phyloP scores from a whole-genome alignment of 257 asterid genomes.

The Agastache rugosa region DNA sequence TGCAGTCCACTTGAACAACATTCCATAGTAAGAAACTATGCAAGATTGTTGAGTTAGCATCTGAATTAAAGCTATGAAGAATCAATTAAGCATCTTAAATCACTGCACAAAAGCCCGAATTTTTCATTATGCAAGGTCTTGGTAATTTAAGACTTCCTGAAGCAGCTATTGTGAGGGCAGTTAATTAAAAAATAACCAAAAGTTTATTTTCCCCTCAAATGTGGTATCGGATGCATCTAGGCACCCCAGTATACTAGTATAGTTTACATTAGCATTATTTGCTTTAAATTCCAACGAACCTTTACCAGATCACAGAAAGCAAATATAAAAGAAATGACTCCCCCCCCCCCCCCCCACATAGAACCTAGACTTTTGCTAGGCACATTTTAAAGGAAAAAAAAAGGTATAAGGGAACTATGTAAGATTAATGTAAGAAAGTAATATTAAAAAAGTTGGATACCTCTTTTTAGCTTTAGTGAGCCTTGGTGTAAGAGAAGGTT shows the following conservation, averaged over 20 bases:
- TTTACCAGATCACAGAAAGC: neutral
- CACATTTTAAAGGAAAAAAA: conserved; percentile 16
- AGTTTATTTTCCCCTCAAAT: neutral
- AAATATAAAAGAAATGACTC: neutral
- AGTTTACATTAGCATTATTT: neutral
- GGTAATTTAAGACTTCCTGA: neutral
- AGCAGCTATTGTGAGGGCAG: neutral
- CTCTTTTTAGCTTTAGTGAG: conserved; percentile 77
- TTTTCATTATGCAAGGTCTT: neutral
- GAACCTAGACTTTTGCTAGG: neutral
- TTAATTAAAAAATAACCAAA: neutral
- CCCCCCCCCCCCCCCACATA: no score
- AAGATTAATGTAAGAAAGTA: conserved; percentile 17
- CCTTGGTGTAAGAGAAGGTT: conserved; percentile 88
- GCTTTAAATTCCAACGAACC: conserved; percentile 25
- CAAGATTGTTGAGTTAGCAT: neutral
- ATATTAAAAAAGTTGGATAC: conserved; percentile 43
- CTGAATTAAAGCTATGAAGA: neutral
- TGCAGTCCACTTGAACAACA: neutral
- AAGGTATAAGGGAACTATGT: neutral
- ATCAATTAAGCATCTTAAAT: neutral
- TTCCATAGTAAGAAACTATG: neutral
- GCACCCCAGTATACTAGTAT: neutral
- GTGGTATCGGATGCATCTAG: neutral
- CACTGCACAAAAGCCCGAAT: neutral